Base-by-base conservation (phyloP, 257 asterid genomes). In the Verbena officinalis region DNA sequence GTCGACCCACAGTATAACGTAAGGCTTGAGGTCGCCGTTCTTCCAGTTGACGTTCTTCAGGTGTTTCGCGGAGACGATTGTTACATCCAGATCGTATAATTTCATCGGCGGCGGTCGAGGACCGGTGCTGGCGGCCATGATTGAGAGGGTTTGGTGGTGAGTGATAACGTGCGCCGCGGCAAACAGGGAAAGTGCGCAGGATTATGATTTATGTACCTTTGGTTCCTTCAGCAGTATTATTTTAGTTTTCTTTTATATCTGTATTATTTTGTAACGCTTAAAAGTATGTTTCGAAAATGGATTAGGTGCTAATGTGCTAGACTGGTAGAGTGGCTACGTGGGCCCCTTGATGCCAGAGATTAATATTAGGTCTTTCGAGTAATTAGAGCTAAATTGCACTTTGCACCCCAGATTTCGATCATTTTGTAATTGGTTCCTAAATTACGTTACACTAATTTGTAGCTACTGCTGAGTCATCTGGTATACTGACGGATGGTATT, bases 1-100 rank as follows among this genome's bases (percentile, higher is more conserved):
- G 71, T 90, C 92, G 76, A 87, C 78, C 95, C 96, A 90, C 22
- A 90, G 79, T 71, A 87, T 84, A 73, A 75, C 85, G 81, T 90
- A 90, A 49, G 97, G 92, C 55, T 83, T 84, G 66, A 90, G 95
- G 17, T 85, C 89, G 62, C 96, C 97, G 69, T 73, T 81, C 57
- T 77, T 83, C 97, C 97, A 90, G 72, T 86, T 90, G 7, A 90
- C 97, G 79, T 90, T 90, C 81, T 90, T 90, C 31, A 90, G 79
- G 77, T 90, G 89, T 66, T 87, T 90, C 2, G 93, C 97, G 66
- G 95, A 85, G 81, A 90, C 82, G 78, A 90, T 59, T 3, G 87
- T 82, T 12, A 84, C 71, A 6, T 85, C 97, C 12, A 86, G 83
- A 62, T 87, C 95, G 80, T 73, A 77, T 62, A 67, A 71, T 19